Percentiles rank a stretch among this genome's conserved stretches.
Conservation (phyloP, 2,329 filamentous ascomycete genomes). For the Ascochyta viciae-villosae region DNA sequence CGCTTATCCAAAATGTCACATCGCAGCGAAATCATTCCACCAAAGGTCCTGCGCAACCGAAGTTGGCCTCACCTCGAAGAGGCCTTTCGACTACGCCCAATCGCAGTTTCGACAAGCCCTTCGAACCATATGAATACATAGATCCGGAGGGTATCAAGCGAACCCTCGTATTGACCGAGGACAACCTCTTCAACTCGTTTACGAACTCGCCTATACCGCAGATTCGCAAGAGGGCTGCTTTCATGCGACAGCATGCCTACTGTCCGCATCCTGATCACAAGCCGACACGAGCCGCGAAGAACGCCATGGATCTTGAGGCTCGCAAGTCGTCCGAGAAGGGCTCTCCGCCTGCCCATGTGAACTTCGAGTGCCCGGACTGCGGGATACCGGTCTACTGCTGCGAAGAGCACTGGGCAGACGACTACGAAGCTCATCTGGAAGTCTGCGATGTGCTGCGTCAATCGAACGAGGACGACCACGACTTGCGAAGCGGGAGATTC, state of each 20-base stretch:
- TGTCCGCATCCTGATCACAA: conserved; percentile 91
- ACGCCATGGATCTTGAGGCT: conserved; percentile 69
- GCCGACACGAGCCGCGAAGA: conserved; percentile 72
- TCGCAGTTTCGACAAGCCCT: conserved; percentile 36
- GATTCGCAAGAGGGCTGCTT: conserved; percentile 85
- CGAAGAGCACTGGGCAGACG: conserved; percentile 93
- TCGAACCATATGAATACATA: conserved; percentile 47
- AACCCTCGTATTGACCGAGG: conserved; percentile 63
- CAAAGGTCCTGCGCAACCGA: conserved; percentile 35
- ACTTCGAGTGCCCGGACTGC: conserved; percentile 96
- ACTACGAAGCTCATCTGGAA: conserved; percentile 91
- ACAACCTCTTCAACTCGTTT: conserved; percentile 94
- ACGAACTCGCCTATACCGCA: conserved; percentile 86
- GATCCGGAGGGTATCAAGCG: conserved; percentile 44
- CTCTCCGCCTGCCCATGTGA: conserved; percentile 78
- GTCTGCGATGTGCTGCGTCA: conserved; percentile 90
- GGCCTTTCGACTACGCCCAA: conserved; percentile 41
- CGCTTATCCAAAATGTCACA: conserved; percentile 31
- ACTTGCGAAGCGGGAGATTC: conserved; percentile 85
- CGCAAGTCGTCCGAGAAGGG: conserved; percentile 62
- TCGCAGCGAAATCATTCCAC: conserved; percentile 44
- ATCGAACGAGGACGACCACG: conserved; percentile 98
- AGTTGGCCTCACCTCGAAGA: conserved; percentile 36
- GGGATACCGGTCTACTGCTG: conserved; percentile 93
- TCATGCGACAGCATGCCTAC: conserved; percentile 90